phyloP scores from a whole-genome alignment of 345 rosid species.

The Excoecaria cochinchinensis region DNA sequence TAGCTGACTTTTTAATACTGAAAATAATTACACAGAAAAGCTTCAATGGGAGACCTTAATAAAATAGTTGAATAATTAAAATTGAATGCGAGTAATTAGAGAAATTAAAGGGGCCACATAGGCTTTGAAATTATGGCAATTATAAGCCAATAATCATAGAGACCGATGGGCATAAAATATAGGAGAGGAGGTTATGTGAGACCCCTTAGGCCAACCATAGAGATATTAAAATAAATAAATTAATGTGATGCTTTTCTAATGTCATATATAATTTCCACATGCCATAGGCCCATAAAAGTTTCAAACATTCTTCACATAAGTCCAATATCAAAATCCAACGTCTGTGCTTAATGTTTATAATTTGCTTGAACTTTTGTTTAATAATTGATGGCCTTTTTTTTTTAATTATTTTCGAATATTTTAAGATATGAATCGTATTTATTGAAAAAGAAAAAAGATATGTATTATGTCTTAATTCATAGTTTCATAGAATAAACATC shows the following conservation, averaged over 20 bases:
- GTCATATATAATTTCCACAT: no score
- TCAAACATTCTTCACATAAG: not conserved
- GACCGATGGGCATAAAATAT: not conserved
- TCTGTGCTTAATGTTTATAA: not conserved
- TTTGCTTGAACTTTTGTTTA: no score
- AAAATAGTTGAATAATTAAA: not conserved
- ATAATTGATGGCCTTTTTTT: not conserved
- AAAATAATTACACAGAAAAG: no score
- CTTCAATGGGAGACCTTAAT: not conserved
- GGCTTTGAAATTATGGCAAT: not conserved
- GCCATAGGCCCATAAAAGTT: not conserved
- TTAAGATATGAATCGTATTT: no score
- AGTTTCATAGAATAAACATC: no score
- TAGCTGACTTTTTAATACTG: no score
- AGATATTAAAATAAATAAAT: no score
- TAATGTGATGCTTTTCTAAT: no score
- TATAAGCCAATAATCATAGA: not conserved
- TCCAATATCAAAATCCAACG: not conserved
- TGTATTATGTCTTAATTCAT: no score
- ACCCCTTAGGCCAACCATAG: not conserved
- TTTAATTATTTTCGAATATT: no score
- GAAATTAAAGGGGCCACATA: not conserved
- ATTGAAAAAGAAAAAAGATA: no score
- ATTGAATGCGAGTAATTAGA: not conserved
- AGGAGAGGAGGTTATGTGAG: not conserved